phyloP scores from a whole-genome alignment of 1,139 yeast genomes.

The Maudiozyma humilis region DNA sequence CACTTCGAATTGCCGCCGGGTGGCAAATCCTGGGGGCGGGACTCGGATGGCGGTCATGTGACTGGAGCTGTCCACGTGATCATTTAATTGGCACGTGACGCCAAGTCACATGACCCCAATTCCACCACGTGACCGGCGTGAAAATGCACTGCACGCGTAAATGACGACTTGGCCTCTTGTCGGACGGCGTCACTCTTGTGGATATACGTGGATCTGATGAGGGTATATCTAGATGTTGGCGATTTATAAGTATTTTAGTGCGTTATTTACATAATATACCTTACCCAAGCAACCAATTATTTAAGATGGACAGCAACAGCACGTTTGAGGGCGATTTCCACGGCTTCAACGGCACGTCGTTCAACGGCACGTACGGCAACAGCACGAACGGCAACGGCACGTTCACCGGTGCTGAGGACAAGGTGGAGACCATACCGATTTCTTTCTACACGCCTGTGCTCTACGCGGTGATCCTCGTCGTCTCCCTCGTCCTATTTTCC shows the following conservation, averaged over 20 bases:
- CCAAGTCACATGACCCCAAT: too few species aligned
- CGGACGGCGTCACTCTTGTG: too few species aligned
- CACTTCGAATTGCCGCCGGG: background rate
- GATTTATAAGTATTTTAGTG: too few species aligned
- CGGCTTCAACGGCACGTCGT: slow-evolving; percentile 10
- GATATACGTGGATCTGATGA: too few species aligned
- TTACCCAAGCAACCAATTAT: too few species aligned
- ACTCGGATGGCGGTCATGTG: too few species aligned
- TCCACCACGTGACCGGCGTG: background rate
- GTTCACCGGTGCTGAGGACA: slow-evolving; percentile 15
- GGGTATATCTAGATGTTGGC: too few species aligned
- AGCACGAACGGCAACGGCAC: slow-evolving; percentile 12
- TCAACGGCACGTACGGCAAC: slow-evolving; percentile 13
- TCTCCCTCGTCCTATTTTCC: slow-evolving; percentile 70
- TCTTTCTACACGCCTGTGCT: slow-evolving; percentile 82
- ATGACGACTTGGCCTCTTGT: background rate
- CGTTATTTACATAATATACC: too few species aligned
- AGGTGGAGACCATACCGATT: slow-evolving; percentile 36
- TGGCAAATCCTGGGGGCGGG: background rate
- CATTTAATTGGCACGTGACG: too few species aligned
- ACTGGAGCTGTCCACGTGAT: too few species aligned
- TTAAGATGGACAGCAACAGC: background rate
- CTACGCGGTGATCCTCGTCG: slow-evolving; percentile 62
- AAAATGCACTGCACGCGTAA: background rate
- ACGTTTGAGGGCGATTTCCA: slow-evolving; percentile 1